Base-by-base conservation (phyloP, 2,329 filamentous ascomycete species). In the Dothistroma pini region DNA sequence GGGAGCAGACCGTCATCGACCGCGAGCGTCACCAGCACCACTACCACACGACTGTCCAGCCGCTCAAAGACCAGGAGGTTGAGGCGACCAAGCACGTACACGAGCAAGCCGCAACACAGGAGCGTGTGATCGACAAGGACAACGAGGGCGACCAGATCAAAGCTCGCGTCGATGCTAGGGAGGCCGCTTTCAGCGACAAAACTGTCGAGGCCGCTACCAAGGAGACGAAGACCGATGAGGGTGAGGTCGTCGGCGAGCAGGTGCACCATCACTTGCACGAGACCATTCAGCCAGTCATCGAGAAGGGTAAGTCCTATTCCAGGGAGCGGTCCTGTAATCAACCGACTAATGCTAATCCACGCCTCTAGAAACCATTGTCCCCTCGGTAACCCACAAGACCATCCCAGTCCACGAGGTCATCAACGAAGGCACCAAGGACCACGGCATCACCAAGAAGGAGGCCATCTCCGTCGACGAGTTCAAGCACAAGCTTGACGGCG, bases 41-140 rank as follows among this genome's bases (percentile, higher is more conserved):
- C 60, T 71, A 71, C 63, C 69, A 71, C 62, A 70, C 68, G 47
- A 69, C 69, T 8, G 59, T 71, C 4, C 69, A 71, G 59, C 68
- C 69, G 2, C 54, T 69, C 6, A 41, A 66, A 44, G 66, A 69
- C 49, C 34, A 49, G 5, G 68, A 71, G 41, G 63, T 68, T 6
- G 32, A 60, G 9, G 58, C 61, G 2, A 62, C 59, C 6, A 60
- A 70, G 56, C 64, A 70, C 38, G 54, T 63, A 34, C 56, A 63
- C 48, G 63, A 65, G 58, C 38, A 64, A n/a, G 61, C 61, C 14
- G 47, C 60, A 3, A 68, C 62, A 10, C 57, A 69, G 21, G 62
- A 68, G 19, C 59, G 63, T 5, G 35, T 63, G 19, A 51, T 69
- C 31, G 58, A 70, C 52, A 64, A 69, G 22, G 67, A 70, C 32